Percentiles rank a stretch among this genome's conserved stretches.
Conservation (phyloP, 169 alveolate species). For the Amoebophrya sp. region DNA sequence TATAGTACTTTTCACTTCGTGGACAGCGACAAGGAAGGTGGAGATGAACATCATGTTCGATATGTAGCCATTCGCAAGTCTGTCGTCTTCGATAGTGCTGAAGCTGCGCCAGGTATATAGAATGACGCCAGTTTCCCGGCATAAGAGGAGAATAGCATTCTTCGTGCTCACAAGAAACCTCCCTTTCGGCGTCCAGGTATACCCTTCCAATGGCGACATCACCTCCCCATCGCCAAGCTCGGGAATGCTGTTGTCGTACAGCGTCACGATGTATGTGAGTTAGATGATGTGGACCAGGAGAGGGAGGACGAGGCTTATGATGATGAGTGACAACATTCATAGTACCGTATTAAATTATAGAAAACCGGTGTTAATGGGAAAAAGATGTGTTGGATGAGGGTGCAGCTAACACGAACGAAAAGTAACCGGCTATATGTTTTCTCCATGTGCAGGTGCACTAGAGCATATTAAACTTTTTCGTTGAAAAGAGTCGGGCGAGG, state of each 20-base stretch:
- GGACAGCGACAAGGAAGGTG: not conserved
- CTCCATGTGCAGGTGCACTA: too few relatives aligned
- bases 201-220: not conserved
- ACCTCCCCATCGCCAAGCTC: not conserved
- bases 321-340: too few relatives aligned
- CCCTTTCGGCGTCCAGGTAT: not conserved
- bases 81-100: not conserved
- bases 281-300: too few relatives aligned
- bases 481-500: too few relatives aligned
- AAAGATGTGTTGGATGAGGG: too few relatives aligned
- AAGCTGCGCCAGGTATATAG: not conserved
- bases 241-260: not conserved
- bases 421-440: too few relatives aligned
- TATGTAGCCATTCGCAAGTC: not conserved
- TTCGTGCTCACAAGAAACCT: not conserved
- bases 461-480: too few relatives aligned
- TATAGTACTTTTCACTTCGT: too few relatives aligned
- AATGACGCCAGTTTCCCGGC: not conserved
- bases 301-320: too few relatives aligned
- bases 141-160: not conserved
- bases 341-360: too few relatives aligned
- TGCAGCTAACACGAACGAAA: too few relatives aligned
- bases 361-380: too few relatives aligned
- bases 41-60: not conserved
- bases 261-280: not conserved